Conservation (phyloP, 179 eudicot species). For the Amaranthus tricolor region DNA sequence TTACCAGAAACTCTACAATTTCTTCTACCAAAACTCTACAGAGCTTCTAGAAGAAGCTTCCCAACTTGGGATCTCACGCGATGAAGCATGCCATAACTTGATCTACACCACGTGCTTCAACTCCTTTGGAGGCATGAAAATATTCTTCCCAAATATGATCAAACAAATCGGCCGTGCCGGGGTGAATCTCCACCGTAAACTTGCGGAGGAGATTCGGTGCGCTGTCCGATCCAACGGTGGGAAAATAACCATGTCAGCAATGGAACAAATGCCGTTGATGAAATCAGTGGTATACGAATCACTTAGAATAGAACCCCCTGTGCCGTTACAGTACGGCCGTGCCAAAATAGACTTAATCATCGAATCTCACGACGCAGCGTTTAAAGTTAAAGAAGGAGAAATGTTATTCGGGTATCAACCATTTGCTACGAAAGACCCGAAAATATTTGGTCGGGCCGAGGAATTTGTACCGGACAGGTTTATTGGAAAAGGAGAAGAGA, state of each 20-base stretch:
- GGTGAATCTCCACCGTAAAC: slow-evolving; percentile 43
- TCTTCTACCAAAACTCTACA: slow-evolving; percentile 43
- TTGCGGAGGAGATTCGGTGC: slow-evolving; percentile 67
- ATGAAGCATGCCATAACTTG: slow-evolving; percentile 64
- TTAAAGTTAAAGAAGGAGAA: slow-evolving; percentile 63
- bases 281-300: slow-evolving; percentile 80
- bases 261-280: slow-evolving; percentile 70
- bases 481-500: slow-evolving; percentile 57
- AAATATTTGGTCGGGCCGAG: slow-evolving; percentile 57
- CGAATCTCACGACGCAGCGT: slow-evolving; percentile 71
- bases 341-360: slow-evolving; percentile 57
- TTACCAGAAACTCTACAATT: slow-evolving; percentile 54
- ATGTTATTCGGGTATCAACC: slow-evolving; percentile 82
- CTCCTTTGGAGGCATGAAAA: slow-evolving; percentile 79
- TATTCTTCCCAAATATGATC: slow-evolving; percentile 67
- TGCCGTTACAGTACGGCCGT: slow-evolving; percentile 56
- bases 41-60: slow-evolving; percentile 50
- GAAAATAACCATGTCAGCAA: slow-evolving; percentile 53
- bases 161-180: slow-evolving; percentile 77
- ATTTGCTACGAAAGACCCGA: slow-evolving; percentile 74
- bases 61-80: slow-evolving; percentile 51
- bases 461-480: slow-evolving; percentile 78
- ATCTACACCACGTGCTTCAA: slow-evolving; percentile 73
- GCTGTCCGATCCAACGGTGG: slow-evolving; percentile 53
- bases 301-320: slow-evolving; percentile 77